Base-by-base conservation (phyloP, 441 rosid species). In the Metrosideros polymorpha region DNA sequence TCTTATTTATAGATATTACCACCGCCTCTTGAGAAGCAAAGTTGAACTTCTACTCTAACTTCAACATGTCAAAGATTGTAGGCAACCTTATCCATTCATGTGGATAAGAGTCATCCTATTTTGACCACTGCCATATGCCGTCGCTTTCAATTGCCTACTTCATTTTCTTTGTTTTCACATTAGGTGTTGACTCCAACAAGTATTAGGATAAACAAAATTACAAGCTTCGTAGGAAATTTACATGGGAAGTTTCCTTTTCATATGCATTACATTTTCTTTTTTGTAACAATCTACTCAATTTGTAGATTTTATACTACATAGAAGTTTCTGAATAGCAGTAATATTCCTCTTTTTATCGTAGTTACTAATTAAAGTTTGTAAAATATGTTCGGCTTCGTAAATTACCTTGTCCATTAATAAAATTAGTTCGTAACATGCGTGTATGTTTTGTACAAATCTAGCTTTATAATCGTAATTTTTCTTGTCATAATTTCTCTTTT, bases 381-480 rank as follows among this genome's bases (percentile, higher is more conserved):
- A 61, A 17, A 7, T 32, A 61, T 30, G 39, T 30, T 30, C 17
- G 75, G 75, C 17, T 61, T 61, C 75, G 8, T 30, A 61, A 30
- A 61, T 15, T 61, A 30, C 12, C 24, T 61, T 24, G 75, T 30
- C 24, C 19, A 5, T 17, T 61, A 35, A 61, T 7, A 19, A 61
- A 61, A 61, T 61, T 32, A 61, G 42, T 61, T 32, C 24, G 0
- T 61, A 15, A 17, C 0, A 9, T 19, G 0, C 17, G 24, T 30
- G 19, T 18, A 61, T 0, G 17, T 17, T 61, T 0, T 30, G 30
- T 17, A 61, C 75, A 61, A 29, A 30, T 30, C 75, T 17, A 30
- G 6, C 42, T 30, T 15, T 15, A 30, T 4, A 0, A 0, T 30
- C 39, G 75, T 30, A 30, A 0, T 0, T 61, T 61, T 15, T 0